Evolutionary conservation across 2,329 filamentous ascomycete genomes (phyloP), one percentile per base, ranked within the genome.

Genomic region (Pestalotiopsis sp.): DNA sequence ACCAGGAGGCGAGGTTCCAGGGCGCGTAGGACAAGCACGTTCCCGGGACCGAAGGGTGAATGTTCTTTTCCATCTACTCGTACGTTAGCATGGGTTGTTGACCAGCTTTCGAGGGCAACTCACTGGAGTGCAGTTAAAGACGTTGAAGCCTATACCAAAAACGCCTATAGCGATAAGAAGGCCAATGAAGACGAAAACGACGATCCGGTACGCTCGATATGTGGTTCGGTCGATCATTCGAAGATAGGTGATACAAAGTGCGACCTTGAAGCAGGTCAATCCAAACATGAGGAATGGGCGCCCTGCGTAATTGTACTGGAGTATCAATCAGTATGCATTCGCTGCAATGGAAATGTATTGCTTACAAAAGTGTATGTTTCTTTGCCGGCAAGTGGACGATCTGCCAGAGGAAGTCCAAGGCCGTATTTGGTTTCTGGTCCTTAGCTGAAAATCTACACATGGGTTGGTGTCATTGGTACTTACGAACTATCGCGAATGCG

Each of bases 341-440:
- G 2, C 1, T 31, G 1, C 31, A 2, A 31, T 2, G 7, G 31
- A 6, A 2, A 2, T 2, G 31, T 2, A 7, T 2, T 36, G 2
- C 31, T 36, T 2, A 36, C 31, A 9, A 52, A 52, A 20, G 45
- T 52, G 17, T 52, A 52, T n/a, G 45, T 52, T 3, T 52, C 45
- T 3, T 52, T 52, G 17, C 20, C 45, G 1, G 45, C 45, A 52
- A 20, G 14, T 3, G 45, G 45, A n/a, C 45, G 45, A 52, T 52
- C 45, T 23, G 45, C n/a, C 20, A n/a, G 17, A 52, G 45, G 45
- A 1, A 52, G 17, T 52, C 45, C 45, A 2, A 52, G 45, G n/a
- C 45, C 45, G n/a, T 52, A 52, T 52, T 52, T 52, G 45, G 45
- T 52, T 52, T 52, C 45, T 52, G 45, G n/a, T 12, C 6, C 7